Conservation (phyloP, 2,329 filamentous ascomycete genomes). For the Chrysosphaeria jannelii region DNA sequence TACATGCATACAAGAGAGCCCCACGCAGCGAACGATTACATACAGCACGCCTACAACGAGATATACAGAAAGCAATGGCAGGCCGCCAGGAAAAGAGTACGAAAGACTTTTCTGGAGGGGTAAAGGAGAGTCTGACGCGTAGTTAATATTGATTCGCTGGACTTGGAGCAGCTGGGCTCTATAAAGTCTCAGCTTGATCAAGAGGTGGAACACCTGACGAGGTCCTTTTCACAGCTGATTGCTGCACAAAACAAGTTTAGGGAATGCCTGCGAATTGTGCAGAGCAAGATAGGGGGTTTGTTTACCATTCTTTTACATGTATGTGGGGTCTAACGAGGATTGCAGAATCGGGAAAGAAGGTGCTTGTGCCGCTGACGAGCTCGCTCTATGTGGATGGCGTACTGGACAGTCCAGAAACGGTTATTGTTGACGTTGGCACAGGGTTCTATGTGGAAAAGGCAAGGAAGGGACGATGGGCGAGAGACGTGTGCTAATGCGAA, state of each 20-base stretch:
- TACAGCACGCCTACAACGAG: too few species aligned
- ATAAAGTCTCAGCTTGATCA: conserved; percentile 92
- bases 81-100: too few species aligned
- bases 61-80: too few species aligned
- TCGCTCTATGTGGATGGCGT: conserved; percentile 79
- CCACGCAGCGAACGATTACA: too few species aligned
- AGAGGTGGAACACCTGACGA: conserved; percentile 80
- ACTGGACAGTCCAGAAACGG: conserved; percentile 40
- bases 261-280: conserved; percentile 60
- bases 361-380: conserved; percentile 82
- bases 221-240: conserved; percentile 68
- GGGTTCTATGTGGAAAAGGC: conserved; percentile 91
- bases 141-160: conserved; percentile 52
- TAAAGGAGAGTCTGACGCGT: too few species aligned
- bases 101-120: too few species aligned
- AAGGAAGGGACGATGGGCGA: not conserved
- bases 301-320: not conserved
- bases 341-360: conserved; percentile 13
- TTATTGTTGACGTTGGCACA: conserved; percentile 78
- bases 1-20: too few species aligned
- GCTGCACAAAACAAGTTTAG: conserved; percentile 75
- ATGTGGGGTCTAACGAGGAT: not conserved
- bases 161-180: conserved; percentile 56
- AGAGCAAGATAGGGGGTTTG: conserved; percentile 9
- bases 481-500: not conserved